These are phyloP conservation scores for Hypoxylon fragiforme DNA, from an alignment of 495 filamentous ascomycete species.

Conservation along the genomic window DNA sequence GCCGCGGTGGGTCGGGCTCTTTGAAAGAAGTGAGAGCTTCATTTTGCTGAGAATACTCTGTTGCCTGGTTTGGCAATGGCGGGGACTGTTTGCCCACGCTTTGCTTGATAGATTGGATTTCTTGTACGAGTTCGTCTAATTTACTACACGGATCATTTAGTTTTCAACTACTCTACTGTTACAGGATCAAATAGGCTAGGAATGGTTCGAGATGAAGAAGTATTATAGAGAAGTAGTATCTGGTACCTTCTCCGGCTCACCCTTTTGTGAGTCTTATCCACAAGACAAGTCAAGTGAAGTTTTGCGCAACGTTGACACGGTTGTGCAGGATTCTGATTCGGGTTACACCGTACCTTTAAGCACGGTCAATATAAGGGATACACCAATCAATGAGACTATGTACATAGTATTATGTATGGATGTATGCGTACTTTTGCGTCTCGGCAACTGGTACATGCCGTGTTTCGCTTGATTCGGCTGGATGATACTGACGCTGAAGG, in stretches of 20 bases:
- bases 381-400: too few relatives aligned
- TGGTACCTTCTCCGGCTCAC: conserved; percentile 45
- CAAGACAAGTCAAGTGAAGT: conserved; percentile 48
- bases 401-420: too few relatives aligned
- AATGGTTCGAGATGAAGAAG: neutral
- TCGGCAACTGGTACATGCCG: conserved; percentile 47
- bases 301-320: conserved; percentile 50
- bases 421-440: conserved; percentile 44
- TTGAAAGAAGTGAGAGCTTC: conserved; percentile 17
- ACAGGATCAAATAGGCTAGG: neutral
- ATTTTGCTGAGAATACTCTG: conserved; percentile 14
- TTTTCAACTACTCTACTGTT: too few relatives aligned
- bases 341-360: conserved; percentile 49
- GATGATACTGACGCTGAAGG: conserved; percentile 8
- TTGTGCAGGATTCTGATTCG: conserved; percentile 42
- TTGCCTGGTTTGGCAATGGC: conserved; percentile 13
- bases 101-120: conserved; percentile 50
- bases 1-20: conserved; percentile 16
- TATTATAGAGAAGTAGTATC: neutral
- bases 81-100: conserved; percentile 37
- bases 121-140: conserved; percentile 49
- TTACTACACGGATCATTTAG: conserved; percentile 39
- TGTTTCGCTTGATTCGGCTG: conserved; percentile 46
- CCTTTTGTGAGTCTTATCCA: conserved; percentile 52
- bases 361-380: neutral